Evolutionary conservation across 2,329 filamentous ascomycete species (phyloP), one percentile per base, ranked within the genome.

Genomic region (Hypoxylon sp.): DNA sequence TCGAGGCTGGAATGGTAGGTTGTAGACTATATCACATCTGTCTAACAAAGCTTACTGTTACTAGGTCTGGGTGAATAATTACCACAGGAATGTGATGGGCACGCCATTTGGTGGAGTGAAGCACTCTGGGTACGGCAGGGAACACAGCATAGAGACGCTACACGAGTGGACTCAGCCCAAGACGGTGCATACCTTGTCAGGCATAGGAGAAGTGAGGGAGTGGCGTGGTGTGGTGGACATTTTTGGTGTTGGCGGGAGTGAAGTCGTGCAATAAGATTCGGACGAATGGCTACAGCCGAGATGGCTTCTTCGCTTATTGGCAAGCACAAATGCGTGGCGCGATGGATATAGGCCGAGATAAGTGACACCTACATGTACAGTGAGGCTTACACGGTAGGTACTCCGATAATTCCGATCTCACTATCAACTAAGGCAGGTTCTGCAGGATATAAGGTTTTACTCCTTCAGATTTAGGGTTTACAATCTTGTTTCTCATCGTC

Each of bases 41-140:
- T 30, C 32, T 16, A 37, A 14, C 37, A 37, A 60, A 23, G 14
- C 25, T 25, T 27, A n/a, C n/a, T 32, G 41, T 2, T 43, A 14
- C 34, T 41, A 61, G 57, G 81, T 83, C 45, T 83, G 81, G 81
- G 79, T 83, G 71, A 83, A 83, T 72, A 80, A 78, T 74, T 79
- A 78, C 73, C 78, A 80, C 61, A 39, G 65, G 6, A 61, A 68
- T 25, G 67, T 68, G 27, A 21, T 65, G 9, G 67, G 67, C 11
- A 70, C 67, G 12, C 69, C 69, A 21, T 70, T 71, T 54, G 69
- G 69, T 37, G 69, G 67, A 25, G 62, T 71, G 16, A 71, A 71
- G 60, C 56, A 68, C 7, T 70, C 67, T 14, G 69, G 67, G n/a
- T 70, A 70, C 43, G 69, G 69, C 3, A 64, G 67, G 56, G 64